Evolutionary conservation across 768 basidiomycete species (phyloP).

Genomic region (Suillus placidus): DNA sequence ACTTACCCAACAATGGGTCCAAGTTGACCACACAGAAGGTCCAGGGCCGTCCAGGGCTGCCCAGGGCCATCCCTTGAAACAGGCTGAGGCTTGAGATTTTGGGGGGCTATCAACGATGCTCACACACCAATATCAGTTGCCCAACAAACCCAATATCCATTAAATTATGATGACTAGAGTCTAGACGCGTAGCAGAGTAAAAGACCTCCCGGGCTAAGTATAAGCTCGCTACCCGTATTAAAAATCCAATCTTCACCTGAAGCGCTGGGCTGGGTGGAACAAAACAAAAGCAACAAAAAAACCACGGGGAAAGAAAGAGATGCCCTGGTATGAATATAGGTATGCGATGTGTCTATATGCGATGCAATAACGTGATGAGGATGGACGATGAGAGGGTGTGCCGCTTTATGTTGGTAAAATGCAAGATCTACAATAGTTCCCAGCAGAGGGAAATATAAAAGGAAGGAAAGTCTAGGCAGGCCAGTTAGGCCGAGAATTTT

Average conservation of each 20-base stretch:
- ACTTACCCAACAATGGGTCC: not conserved
- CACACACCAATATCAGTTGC: constrained; percentile 5
- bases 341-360: constrained; percentile 38
- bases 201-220: constrained; percentile 21
- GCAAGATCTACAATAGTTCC: constrained; percentile 29
- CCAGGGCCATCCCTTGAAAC: not conserved
- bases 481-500: constrained; percentile 37
- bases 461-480: constrained; percentile 13
- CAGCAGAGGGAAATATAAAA: constrained; percentile 14
- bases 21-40: not conserved
- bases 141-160: constrained; percentile 43
- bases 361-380: constrained; percentile 28
- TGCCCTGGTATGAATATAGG: constrained; percentile 40
- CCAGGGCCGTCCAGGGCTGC: not conserved
- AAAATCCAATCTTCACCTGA: constrained; percentile 16
- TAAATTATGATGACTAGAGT: constrained; percentile 23
- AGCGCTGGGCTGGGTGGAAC: constrained; percentile 20
- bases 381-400: constrained; percentile 14
- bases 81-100: not conserved
- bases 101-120: not conserved
- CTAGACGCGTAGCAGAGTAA: constrained; percentile 15
- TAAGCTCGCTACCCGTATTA: constrained; percentile 17
- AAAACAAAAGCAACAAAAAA: constrained; percentile 14
- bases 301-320: constrained; percentile 20
- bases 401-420: constrained; percentile 19